Evolutionary conservation across 441 rosid genomes (phyloP), one percentile per base, ranked within the genome.

Genomic region (Pelargonium cotyledonis): DNA sequence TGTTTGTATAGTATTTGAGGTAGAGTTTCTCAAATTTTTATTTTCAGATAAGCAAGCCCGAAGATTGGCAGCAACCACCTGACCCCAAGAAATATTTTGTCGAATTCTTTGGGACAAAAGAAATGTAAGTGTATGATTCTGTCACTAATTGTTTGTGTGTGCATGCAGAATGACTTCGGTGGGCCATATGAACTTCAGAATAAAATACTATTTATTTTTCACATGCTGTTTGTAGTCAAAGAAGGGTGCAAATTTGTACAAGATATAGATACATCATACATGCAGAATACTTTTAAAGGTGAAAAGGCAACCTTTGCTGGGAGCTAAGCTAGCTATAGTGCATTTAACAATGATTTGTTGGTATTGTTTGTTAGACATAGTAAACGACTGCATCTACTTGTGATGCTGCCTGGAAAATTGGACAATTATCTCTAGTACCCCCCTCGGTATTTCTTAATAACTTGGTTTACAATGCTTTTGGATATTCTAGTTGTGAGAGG

Each of bases 41-140:
- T 72, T 85, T 87, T 75, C 92, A 93, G 98, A 79, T 96, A 68
- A 80, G 97, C 78, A 84, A 80, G 70, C 96, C 97, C 73, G 96
- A 96, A 80, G 97, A 93, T 63, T 93, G 91, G 93, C 77, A 89
- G 57, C 82, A 75, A 76, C 81, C 68, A 19, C 86, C 88, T 61
- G 98, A 96, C 75, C 88, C 97, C 64, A 91, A 86, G 85, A 96
- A 93, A 79, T 80, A 85, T 73, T 93, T 96, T 81, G 98, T 96
- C 70, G 82, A 85, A 47, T 96, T 93, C 84, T 96, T 91, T 75
- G 97, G 99, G 76, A 93, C 99, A 18, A 75, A 89, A 78, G 98
- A 96, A 85, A 93, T 96, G 98, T 96, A 81, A 88, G 98, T 85
- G 53, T 60, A 66, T 67, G 5, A 6, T 47, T 47, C 55, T 55